Evolutionary conservation across 768 basidiomycete genomes (phyloP).

Genomic region (Russula brevipes): DNA sequence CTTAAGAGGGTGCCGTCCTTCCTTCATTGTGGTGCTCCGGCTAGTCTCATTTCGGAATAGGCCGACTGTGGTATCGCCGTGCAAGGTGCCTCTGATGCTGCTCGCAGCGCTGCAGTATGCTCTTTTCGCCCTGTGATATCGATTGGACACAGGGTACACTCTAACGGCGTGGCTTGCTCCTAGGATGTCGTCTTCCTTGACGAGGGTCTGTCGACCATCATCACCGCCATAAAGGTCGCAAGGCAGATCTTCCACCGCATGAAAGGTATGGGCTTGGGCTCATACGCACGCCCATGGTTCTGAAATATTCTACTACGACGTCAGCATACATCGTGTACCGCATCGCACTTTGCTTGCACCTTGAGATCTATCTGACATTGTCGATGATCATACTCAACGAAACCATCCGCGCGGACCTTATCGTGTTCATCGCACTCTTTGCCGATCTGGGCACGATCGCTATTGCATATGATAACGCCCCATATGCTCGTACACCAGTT

Average conservation of each 20-base stretch:
- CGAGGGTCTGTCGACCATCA: constrained; percentile 40
- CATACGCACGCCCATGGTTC: neutral
- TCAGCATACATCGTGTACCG: constrained; percentile 46
- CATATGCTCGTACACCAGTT: constrained; percentile 38
- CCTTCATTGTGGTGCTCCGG: constrained; percentile 17
- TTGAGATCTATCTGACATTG: constrained; percentile 43
- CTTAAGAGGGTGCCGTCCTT: constrained; percentile 29
- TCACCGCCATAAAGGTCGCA: constrained; percentile 45
- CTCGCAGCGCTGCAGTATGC: constrained; percentile 35
- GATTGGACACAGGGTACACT: neutral
- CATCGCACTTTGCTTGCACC: constrained; percentile 46
- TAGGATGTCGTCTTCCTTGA: constrained; percentile 46
- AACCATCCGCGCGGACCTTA: constrained; percentile 43
- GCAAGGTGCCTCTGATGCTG: constrained; percentile 41
- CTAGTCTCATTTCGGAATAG: neutral
- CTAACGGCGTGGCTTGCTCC: neutral
- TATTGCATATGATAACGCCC: constrained; percentile 44
- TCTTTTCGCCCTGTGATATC: neutral
- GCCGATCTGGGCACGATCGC: constrained; percentile 46
- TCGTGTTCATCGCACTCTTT: constrained; percentile 43
- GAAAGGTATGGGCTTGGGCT: constrained; percentile 33
- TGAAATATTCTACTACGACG: constrained; percentile 34
- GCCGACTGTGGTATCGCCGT: constrained; percentile 40
- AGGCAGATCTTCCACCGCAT: constrained; percentile 48
- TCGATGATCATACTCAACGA: constrained; percentile 44